These are phyloP conservation scores for Aquilaria sinensis DNA, from an alignment of 345 rosid genomes.

Conservation along the genomic window DNA sequence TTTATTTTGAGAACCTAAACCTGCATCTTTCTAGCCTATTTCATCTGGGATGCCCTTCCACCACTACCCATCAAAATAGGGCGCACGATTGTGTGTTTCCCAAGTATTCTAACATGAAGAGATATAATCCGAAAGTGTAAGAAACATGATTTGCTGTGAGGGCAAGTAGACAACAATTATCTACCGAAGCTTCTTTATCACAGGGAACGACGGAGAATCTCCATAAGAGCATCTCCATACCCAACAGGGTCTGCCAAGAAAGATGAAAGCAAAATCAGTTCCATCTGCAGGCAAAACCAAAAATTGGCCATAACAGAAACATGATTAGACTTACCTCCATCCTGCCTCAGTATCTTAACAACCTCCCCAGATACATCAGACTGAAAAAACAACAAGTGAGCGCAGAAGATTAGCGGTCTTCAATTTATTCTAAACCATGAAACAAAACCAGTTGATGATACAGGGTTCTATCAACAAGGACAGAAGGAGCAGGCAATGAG, in stretches of 20 bases:
- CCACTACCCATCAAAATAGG: no score
- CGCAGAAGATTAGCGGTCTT: background rate
- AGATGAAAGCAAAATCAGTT: conserved; percentile 8
- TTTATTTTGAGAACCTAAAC: no score
- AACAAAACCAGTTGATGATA: background rate
- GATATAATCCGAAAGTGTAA: no score
- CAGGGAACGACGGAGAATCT: conserved; percentile 83
- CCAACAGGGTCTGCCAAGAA: conserved; percentile 72
- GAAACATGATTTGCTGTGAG: no score
- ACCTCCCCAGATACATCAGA: conserved; percentile 78
- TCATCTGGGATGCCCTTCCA: no score
- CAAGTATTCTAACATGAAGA: no score
- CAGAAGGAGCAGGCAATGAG: no score
- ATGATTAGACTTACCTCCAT: conserved; percentile 55
- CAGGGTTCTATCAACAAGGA: no score
- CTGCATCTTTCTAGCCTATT: no score
- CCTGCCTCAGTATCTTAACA: conserved; percentile 61
- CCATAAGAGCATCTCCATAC: conserved; percentile 74
- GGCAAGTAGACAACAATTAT: conserved; percentile 4
- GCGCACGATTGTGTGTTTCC: no score
- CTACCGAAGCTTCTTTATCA: conserved; percentile 85
- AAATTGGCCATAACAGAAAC: background rate
- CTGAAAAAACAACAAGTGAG: conserved; percentile 30
- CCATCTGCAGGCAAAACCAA: background rate
- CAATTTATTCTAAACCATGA: background rate